Percentiles rank a stretch among this genome's conserved stretches.
phyloP scores from a whole-genome alignment of 2,329 filamentous ascomycete genomes.

The Xylaria digitata region DNA sequence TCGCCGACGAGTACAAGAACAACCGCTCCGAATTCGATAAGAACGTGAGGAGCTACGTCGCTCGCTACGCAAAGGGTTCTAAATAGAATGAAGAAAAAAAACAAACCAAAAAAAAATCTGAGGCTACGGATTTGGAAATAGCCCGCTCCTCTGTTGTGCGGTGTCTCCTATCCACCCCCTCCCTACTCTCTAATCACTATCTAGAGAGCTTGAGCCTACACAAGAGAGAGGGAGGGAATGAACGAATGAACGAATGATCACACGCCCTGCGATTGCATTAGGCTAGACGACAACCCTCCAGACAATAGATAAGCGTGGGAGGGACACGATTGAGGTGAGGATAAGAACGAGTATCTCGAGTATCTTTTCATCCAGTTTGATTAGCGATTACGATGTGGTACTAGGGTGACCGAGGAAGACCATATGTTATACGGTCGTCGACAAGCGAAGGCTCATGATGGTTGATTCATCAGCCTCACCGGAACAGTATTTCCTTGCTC shows the following conservation, averaged over 20 bases:
- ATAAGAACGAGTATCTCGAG: not conserved
- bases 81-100: no score
- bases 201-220: not conserved
- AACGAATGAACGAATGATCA: not conserved
- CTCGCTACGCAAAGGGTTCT: conserved; percentile 71
- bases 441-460: not conserved
- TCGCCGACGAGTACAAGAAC: conserved; percentile 84
- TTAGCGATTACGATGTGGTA: not conserved
- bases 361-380: not conserved
- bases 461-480: not conserved
- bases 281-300: not conserved
- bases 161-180: not conserved
- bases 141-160: not conserved
- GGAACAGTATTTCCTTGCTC: not conserved
- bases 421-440: not conserved
- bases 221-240: not conserved
- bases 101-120: not conserved
- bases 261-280: no score
- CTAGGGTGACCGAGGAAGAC: not conserved
- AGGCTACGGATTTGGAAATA: not conserved
- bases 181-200: not conserved
- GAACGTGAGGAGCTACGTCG: conserved; percentile 78
- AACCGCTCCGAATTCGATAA: conserved; percentile 77
- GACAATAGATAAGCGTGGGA: not conserved
- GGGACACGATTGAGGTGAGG: not conserved